A percentile compares a stretch with the other conserved stretches of the same genome.
These are phyloP conservation scores for Viridothelium virens DNA, from an alignment of 495 filamentous ascomycete species.

Conservation along the genomic window DNA sequence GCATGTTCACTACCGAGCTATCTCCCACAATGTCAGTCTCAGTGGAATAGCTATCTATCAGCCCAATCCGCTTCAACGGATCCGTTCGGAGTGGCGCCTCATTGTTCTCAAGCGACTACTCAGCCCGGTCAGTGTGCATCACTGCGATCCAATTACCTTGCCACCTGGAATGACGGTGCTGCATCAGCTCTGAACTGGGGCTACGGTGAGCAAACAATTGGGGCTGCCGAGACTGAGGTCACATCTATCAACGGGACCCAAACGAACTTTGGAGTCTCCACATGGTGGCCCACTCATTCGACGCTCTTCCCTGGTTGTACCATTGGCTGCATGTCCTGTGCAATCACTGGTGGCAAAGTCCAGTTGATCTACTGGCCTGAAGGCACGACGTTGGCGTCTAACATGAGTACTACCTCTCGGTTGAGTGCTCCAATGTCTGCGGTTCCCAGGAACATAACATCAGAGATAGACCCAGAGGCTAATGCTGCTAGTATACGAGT, in stretches of 20 bases:
- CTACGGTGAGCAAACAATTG: background rate
- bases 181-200: background rate
- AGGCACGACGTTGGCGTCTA: background rate
- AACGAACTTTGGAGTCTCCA: background rate
- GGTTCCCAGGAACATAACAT: slow-evolving; percentile 5
- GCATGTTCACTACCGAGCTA: slow-evolving; percentile 9
- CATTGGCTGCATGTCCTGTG: slow-evolving; percentile 13
- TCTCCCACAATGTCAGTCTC: slow-evolving; percentile 14
- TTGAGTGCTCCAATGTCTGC: background rate
- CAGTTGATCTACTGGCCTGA: slow-evolving; percentile 18
- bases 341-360: slow-evolving; percentile 12
- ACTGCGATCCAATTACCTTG: background rate
- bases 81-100: background rate
- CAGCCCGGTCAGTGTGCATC: background rate
- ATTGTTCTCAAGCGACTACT: background rate
- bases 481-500: background rate
- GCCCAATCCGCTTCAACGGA: background rate
- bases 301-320: slow-evolving; percentile 17
- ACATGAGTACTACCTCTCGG: background rate
- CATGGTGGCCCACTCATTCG: slow-evolving; percentile 7
- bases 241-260: background rate
- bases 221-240: background rate
- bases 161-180: background rate
- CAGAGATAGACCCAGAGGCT: background rate
- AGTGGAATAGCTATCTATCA: slow-evolving; percentile 5